phyloP scores from a whole-genome alignment of 2,329 filamentous ascomycete species.

The Dothiorella sarmentorum region DNA sequence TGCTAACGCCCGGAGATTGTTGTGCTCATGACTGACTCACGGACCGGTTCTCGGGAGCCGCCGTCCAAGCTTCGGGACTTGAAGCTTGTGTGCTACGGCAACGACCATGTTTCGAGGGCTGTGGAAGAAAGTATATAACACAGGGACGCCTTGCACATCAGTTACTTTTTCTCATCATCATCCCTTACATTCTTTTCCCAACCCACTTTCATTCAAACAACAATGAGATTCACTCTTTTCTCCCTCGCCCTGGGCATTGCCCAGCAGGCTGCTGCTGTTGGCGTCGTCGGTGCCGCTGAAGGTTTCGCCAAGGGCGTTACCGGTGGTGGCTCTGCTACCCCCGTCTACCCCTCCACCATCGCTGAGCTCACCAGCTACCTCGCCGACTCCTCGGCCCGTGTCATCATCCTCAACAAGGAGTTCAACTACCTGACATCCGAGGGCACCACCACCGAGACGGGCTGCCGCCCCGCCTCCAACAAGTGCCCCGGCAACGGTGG shows the following conservation, averaged over 20 bases:
- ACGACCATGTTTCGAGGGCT: background rate
- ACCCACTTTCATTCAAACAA: background rate
- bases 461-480: constrained; percentile 52
- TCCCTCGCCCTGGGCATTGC: background rate
- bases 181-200: constrained; percentile 5
- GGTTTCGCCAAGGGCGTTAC: constrained; percentile 56
- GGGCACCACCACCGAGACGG: constrained; percentile 50
- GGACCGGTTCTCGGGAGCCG: background rate
- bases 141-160: constrained; percentile 9
- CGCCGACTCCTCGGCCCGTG: constrained; percentile 50
- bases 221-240: constrained; percentile 13
- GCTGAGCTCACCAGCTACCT: constrained; percentile 59
- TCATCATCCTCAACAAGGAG: constrained; percentile 56
- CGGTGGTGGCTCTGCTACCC: constrained; percentile 54
- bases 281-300: constrained; percentile 39
- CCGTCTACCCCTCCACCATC: constrained; percentile 53
- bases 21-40: background rate
- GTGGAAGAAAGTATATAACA: too few species aligned
- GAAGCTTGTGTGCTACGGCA: background rate
- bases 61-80: background rate
- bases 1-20: constrained; percentile 7
- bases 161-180: background rate
- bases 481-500: constrained; percentile 52
- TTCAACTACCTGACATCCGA: constrained; percentile 57
- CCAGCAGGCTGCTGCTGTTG: constrained; percentile 4